Conservation (phyloP, 108 stramenopile species). For the Parmales sp. region DNA sequence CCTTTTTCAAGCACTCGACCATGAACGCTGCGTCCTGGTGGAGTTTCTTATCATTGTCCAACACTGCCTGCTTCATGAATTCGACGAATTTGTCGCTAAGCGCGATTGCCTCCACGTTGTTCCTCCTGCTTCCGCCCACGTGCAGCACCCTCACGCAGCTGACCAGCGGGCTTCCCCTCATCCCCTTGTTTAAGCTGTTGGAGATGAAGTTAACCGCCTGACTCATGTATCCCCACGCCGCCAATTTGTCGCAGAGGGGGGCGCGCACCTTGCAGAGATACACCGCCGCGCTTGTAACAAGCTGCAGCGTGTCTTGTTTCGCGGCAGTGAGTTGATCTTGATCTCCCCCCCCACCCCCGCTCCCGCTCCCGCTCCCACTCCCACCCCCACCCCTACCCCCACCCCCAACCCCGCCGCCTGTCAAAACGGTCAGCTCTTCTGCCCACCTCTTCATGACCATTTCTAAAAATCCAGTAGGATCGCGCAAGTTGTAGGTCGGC, state of each 20-base stretch:
- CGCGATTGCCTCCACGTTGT: slow-evolving; percentile 44
- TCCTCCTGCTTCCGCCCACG: slow-evolving; percentile 35
- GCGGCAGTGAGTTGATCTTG: slow-evolving; percentile 5
- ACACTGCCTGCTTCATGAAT: background rate
- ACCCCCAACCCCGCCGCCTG: slow-evolving; percentile 3
- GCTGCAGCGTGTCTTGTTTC: slow-evolving; percentile 33
- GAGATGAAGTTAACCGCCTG: slow-evolving; percentile 32
- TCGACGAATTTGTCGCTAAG: slow-evolving; percentile 16
- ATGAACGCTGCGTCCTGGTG: slow-evolving; percentile 54
- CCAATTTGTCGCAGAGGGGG: slow-evolving; percentile 46
- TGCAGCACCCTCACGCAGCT: slow-evolving; percentile 46
- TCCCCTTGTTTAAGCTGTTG: slow-evolving; percentile 13
- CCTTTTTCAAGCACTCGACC: slow-evolving; percentile 43
- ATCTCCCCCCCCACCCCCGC: background rate
- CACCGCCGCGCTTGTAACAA: slow-evolving; percentile 47
- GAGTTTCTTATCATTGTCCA: background rate
- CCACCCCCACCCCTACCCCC: background rate
- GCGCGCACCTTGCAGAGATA: slow-evolving; percentile 45
- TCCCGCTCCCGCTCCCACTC: slow-evolving; percentile 11
- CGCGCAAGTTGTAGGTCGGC: slow-evolving; percentile 60
- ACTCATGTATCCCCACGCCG: slow-evolving; percentile 47
- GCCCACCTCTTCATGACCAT: slow-evolving; percentile 41
- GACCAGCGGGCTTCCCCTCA: slow-evolving; percentile 37
- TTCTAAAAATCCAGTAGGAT: slow-evolving; percentile 59
- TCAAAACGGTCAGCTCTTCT: slow-evolving; percentile 38